Conservation (phyloP, 306 rosid genomes). For the Medicago arabica region DNA sequence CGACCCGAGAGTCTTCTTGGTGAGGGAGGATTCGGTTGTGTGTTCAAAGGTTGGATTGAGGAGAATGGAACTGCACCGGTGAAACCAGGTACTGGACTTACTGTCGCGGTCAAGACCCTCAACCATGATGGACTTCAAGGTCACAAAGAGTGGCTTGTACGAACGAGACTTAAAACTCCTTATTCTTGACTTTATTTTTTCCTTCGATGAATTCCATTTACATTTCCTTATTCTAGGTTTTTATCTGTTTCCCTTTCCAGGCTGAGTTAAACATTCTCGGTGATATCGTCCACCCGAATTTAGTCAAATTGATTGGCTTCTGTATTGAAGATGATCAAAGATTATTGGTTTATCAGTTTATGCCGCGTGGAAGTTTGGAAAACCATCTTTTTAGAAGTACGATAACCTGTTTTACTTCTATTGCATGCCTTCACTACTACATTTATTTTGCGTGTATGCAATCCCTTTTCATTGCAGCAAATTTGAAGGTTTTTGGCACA, state of each 20-base stretch:
- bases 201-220: slow-evolving; percentile 14
- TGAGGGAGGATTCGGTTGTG: slow-evolving; percentile 98
- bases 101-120: slow-evolving; percentile 96
- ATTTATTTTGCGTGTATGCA: slow-evolving; percentile 28
- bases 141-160: slow-evolving; percentile 99
- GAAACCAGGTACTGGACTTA: slow-evolving; percentile 97
- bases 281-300: slow-evolving; percentile 81
- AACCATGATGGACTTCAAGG: slow-evolving; percentile 98
- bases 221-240: slow-evolving; percentile 12
- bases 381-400: slow-evolving; percentile 97
- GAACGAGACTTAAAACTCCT: slow-evolving; percentile 39
- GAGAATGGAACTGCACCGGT: slow-evolving; percentile 98
- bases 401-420: slow-evolving; percentile 42
- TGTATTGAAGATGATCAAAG: slow-evolving; percentile 96
- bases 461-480: slow-evolving; percentile 11
- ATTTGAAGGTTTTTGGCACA: slow-evolving; percentile 20
- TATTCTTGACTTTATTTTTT: slow-evolving; percentile 5
- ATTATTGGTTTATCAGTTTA: slow-evolving; percentile 85
- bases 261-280: slow-evolving; percentile 95
- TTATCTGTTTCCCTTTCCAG: slow-evolving; percentile 50
- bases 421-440: slow-evolving; percentile 28
- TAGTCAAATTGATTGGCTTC: slow-evolving; percentile 87
- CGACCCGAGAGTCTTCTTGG: slow-evolving; percentile 98
- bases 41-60: slow-evolving; percentile 96
- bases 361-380: slow-evolving; percentile 99